Conservation (phyloP, 176 grass and related monocot genomes). For the Luzula sylvatica region DNA sequence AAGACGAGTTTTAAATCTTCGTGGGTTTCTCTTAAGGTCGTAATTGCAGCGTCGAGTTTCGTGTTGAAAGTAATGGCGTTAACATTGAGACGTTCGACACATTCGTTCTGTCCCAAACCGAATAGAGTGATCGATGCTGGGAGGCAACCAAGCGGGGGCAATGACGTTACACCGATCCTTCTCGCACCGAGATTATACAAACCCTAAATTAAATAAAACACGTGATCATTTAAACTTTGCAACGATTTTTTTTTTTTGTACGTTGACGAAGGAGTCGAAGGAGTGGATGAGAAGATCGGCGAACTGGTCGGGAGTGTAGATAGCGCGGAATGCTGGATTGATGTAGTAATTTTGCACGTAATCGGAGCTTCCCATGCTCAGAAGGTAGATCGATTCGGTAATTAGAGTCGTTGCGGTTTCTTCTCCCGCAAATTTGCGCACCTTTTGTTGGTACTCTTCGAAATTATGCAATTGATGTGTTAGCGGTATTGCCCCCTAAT, state of each 20-base stretch:
- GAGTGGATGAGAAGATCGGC: constrained; percentile 52
- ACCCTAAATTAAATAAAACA: constrained; percentile 26
- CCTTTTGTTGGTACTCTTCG: constrained; percentile 55
- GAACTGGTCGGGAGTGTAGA: constrained; percentile 65
- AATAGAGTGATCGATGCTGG: constrained; percentile 71
- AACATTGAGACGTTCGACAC: constrained; percentile 67
- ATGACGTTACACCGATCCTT: constrained; percentile 77
- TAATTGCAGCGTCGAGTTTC: constrained; percentile 42
- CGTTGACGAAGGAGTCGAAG: constrained; percentile 63
- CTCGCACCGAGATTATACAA: constrained; percentile 61
- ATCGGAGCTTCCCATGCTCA: constrained; percentile 83
- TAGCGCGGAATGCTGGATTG: constrained; percentile 38
- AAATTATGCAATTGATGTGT: constrained; percentile 52
- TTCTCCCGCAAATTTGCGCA: constrained; percentile 38
- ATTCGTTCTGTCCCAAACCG: constrained; percentile 31
- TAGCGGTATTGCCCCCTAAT: constrained; percentile 60
- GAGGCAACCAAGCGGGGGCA: constrained; percentile 78
- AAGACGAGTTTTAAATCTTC: constrained; percentile 71
- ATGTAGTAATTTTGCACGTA: constrained; percentile 98
- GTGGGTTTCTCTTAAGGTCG: constrained; percentile 30
- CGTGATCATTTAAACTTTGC: neutral
- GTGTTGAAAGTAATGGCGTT: constrained; percentile 57
- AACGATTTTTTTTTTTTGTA: neutral
- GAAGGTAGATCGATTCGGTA: constrained; percentile 59
- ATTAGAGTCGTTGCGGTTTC: constrained; percentile 39